phyloP scores from a whole-genome alignment of 768 basidiomycete species.

The Roridomyces roridus region DNA sequence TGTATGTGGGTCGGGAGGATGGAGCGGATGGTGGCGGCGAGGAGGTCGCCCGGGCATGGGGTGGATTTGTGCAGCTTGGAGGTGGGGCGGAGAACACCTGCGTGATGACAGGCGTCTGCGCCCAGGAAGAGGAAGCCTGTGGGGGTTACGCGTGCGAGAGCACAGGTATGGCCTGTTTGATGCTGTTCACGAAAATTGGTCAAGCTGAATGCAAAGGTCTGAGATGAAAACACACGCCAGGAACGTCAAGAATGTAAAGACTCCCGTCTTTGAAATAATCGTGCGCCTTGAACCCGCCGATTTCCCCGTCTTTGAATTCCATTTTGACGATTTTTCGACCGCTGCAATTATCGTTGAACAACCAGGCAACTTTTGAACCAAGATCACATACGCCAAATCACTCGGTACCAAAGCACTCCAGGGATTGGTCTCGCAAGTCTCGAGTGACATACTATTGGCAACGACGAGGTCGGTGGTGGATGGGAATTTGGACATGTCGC shows the following conservation, averaged over 20 bases:
- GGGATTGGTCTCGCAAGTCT: conserved; percentile 6
- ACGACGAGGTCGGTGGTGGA: conserved; percentile 10
- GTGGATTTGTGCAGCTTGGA: conserved; percentile 10
- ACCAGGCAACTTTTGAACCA: background rate
- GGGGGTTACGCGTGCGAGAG: conserved; percentile 20
- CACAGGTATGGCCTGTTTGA: conserved; percentile 21
- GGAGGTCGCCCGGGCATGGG: conserved; percentile 12
- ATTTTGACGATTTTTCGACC: conserved; percentile 8
- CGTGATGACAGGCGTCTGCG: conserved; percentile 24
- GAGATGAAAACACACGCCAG: conserved; percentile 11
- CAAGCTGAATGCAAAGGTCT: background rate
- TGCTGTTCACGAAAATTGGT: conserved; percentile 9
- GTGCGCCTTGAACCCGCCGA: conserved; percentile 15
- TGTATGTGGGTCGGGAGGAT: background rate
- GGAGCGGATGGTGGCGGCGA: background rate
- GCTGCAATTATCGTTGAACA: background rate
- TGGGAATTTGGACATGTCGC: conserved; percentile 23
- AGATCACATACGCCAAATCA: conserved; percentile 14
- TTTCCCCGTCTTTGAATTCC: background rate
- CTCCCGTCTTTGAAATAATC: conserved; percentile 26
- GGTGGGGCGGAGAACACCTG: conserved; percentile 25
- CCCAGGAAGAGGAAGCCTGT: conserved; percentile 23
- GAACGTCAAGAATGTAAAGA: conserved; percentile 21
- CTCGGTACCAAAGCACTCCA: conserved; percentile 10
- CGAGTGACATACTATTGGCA: background rate